Conservation (phyloP, 768 basidiomycete genomes). For the Tricholoma flavovirens region DNA sequence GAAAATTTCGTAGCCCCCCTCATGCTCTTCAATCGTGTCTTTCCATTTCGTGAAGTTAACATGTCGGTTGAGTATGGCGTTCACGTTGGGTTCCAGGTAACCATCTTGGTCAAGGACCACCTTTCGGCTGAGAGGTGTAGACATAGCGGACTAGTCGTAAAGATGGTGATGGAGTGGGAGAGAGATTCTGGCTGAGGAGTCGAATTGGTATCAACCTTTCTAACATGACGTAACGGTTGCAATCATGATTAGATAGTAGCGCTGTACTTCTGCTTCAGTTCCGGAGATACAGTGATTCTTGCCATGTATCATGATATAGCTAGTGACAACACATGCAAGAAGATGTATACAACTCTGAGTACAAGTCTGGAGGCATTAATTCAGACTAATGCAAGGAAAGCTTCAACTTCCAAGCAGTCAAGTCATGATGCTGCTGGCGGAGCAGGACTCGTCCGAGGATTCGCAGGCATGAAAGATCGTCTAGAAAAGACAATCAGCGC, state of each 20-base stretch:
- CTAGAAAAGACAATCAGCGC: slow-evolving; percentile 16
- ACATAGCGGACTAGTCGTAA: slow-evolving; percentile 24
- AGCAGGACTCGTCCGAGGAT: slow-evolving; percentile 17
- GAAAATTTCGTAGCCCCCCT: slow-evolving; percentile 82
- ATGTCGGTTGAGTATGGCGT: slow-evolving; percentile 64
- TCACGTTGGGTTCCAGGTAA: slow-evolving; percentile 69
- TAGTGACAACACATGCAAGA: too few relatives aligned
- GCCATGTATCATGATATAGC: too few relatives aligned
- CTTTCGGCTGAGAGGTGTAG: slow-evolving; percentile 50
- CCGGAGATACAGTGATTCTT: too few relatives aligned
- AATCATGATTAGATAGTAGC: background rate
- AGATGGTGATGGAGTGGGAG: slow-evolving; percentile 12
- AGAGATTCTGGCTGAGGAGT: background rate
- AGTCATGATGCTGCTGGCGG: background rate
- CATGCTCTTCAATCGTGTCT: slow-evolving; percentile 62
- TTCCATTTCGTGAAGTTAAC: slow-evolving; percentile 71
- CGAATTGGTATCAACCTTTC: background rate
- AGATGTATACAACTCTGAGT: too few relatives aligned
- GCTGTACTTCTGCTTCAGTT: too few relatives aligned
- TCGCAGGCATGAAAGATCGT: slow-evolving; percentile 35
- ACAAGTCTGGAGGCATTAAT: too few relatives aligned
- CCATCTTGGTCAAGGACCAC: slow-evolving; percentile 59
- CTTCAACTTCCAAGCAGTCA: background rate
- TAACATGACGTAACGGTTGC: slow-evolving; percentile 14
- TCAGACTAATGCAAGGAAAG: background rate